Evolutionary conservation across 2,329 filamentous ascomycete genomes (phyloP).

Genomic region (Venturia pyrina): DNA sequence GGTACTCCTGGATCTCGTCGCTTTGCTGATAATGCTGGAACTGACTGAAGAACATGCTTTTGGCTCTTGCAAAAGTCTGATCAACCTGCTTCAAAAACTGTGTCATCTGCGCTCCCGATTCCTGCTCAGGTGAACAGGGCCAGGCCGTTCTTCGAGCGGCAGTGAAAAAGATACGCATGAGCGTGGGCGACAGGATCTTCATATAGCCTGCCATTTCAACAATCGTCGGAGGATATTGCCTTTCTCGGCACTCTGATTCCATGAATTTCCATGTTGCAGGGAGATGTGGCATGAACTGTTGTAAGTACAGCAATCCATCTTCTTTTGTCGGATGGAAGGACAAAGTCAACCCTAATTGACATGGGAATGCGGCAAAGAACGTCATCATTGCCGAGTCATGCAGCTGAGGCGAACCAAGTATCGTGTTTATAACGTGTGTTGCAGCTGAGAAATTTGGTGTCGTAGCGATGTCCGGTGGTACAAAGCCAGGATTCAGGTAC

Average conservation of each 20-base stretch:
- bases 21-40: neutral
- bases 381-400: neutral
- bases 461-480: slow-evolving; percentile 11
- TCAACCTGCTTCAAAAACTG: neutral
- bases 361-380: slow-evolving; percentile 6
- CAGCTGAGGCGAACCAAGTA: slow-evolving; percentile 27
- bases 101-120: neutral
- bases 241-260: neutral
- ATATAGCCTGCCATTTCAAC: neutral
- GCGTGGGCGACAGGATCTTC: slow-evolving; percentile 1
- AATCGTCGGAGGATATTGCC: slow-evolving; percentile 4
- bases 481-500: slow-evolving; percentile 26
- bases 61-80: neutral
- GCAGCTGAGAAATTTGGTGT: neutral
- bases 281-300: neutral
- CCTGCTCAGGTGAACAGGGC: neutral
- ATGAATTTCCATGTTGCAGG: neutral
- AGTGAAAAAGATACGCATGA: slow-evolving; percentile 9
- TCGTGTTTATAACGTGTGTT: slow-evolving; percentile 22
- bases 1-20: neutral
- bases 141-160: neutral
- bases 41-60: neutral
- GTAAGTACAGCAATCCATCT: neutral
- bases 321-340: neutral
- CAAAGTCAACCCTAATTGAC: neutral